A percentile compares a stretch with the other conserved stretches of the same genome.
Evolutionary conservation across 1,284 basidiomycete species (phyloP).

Genomic region (Anthracocystis walkeri): DNA sequence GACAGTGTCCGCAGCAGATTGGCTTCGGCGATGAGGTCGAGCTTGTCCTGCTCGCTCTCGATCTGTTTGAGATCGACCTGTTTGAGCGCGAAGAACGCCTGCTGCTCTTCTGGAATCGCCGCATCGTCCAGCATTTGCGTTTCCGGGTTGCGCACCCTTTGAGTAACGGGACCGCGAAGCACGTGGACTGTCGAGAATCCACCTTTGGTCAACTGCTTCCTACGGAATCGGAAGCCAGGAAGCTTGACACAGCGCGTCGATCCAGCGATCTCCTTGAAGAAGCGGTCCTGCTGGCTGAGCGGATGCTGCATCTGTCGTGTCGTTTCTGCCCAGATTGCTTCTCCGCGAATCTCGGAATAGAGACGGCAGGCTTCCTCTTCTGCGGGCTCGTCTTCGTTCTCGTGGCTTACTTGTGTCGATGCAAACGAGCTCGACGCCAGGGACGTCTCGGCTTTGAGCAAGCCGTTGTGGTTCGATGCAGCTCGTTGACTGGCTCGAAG

Average conservation of each 20-base stretch:
- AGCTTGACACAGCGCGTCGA: slow-evolving; percentile 53
- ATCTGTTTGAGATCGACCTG: slow-evolving; percentile 66
- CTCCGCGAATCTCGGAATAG: slow-evolving; percentile 44
- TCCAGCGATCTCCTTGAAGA: slow-evolving; percentile 38
- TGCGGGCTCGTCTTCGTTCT: slow-evolving; percentile 25
- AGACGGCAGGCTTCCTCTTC: slow-evolving; percentile 36
- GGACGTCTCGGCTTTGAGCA: slow-evolving; percentile 7
- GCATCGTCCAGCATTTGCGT: slow-evolving; percentile 50
- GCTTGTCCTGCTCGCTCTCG: slow-evolving; percentile 62
- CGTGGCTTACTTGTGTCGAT: slow-evolving; percentile 8
- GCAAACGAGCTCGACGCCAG: slow-evolving; percentile 14
- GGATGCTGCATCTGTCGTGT: slow-evolving; percentile 42
- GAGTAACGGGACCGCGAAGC: slow-evolving; percentile 60
- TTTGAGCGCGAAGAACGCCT: slow-evolving; percentile 68
- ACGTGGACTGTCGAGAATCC: slow-evolving; percentile 68
- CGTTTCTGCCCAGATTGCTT: slow-evolving; percentile 54
- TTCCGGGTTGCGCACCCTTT: slow-evolving; percentile 32
- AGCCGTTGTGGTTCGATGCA: slow-evolving; percentile 10
- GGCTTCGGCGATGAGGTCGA: slow-evolving; percentile 67
- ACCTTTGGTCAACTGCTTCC: slow-evolving; percentile 60
- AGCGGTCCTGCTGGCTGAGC: slow-evolving; percentile 30
- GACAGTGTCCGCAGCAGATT: slow-evolving; percentile 63
- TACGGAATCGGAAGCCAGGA: slow-evolving; percentile 61
- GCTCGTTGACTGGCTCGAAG: slow-evolving; percentile 29
- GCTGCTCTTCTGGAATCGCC: slow-evolving; percentile 57